phyloP scores from a whole-genome alignment of 2,329 filamentous ascomycete species.

The Lasiodiplodia gonubiensis region DNA sequence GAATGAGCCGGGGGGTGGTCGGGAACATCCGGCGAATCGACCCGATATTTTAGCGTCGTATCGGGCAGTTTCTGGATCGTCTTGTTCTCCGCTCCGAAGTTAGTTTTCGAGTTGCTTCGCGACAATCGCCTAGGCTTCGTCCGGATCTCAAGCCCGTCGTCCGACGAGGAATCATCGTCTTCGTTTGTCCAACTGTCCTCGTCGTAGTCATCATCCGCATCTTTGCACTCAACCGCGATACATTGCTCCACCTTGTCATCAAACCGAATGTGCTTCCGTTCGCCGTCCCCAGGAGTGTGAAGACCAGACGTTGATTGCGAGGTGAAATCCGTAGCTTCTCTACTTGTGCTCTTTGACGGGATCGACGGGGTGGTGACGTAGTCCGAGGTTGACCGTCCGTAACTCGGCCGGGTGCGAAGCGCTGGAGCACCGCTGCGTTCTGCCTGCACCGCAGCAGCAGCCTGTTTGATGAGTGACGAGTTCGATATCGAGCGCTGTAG shows the following conservation, averaged over 20 bases:
- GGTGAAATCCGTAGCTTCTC: conserved; percentile 68
- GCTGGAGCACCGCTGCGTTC: conserved; percentile 54
- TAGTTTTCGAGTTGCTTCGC: conserved; percentile 60
- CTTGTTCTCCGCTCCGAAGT: conserved; percentile 69
- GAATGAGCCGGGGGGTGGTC: conserved; percentile 55
- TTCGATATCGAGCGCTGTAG: conserved; percentile 86
- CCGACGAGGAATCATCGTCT: conserved; percentile 64
- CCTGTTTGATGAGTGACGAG: conserved; percentile 87
- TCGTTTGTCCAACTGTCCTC: conserved; percentile 50
- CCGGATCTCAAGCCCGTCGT: conserved; percentile 84
- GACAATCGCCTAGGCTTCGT: conserved; percentile 64
- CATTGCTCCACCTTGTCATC: conserved; percentile 96
- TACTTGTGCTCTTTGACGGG: conserved; percentile 65
- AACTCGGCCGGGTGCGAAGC: conserved; percentile 49
- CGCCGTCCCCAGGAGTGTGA: conserved; percentile 66
- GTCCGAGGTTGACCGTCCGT: conserved; percentile 71
- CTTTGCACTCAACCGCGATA: conserved; percentile 88
- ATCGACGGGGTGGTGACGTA: conserved; percentile 65
- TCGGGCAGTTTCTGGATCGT: conserved; percentile 88
- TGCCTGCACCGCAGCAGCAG: conserved; percentile 82
- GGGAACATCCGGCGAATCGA: conserved; percentile 73
- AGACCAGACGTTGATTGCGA: conserved; percentile 74
- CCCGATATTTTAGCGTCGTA: conserved; percentile 83
- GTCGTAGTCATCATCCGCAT: conserved; percentile 72
- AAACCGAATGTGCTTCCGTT: conserved; percentile 90